Conservation (phyloP, 495 filamentous ascomycete species). For the Penicillium robsamsonii region DNA sequence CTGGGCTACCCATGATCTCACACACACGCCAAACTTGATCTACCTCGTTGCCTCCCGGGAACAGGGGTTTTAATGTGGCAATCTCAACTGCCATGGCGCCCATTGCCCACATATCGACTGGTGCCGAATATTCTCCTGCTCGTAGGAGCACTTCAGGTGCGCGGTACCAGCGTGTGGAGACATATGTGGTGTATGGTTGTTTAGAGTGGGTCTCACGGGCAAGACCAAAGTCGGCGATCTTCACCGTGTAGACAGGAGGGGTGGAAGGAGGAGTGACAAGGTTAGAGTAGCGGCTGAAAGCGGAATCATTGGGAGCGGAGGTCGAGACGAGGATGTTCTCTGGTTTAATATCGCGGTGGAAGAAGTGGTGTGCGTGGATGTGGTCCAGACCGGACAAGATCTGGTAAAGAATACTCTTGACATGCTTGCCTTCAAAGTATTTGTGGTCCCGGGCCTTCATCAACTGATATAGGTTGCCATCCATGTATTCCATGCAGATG, state of each 20-base stretch:
- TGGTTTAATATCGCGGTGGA: conserved; percentile 98
- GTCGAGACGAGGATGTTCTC: conserved; percentile 98
- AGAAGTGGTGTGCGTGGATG: conserved; percentile 95
- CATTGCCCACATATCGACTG: conserved; percentile 97
- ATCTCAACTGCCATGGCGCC: conserved; percentile 99
- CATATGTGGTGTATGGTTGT: conserved; percentile 95
- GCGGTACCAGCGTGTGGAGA: conserved; percentile 97
- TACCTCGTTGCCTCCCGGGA: conserved; percentile 97
- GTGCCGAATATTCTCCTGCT: conserved; percentile 95
- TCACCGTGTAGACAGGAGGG: conserved; percentile 90
- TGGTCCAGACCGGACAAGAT: conserved; percentile 95
- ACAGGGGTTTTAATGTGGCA: conserved; percentile 93
- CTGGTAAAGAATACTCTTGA: conserved; percentile 97
- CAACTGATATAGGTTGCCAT: conserved; percentile 96
- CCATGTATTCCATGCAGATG: conserved; percentile 99
- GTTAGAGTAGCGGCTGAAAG: conserved; percentile 88
- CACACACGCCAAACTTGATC: conserved; percentile 99
- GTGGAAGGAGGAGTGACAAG: conserved; percentile 93
- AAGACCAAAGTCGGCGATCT: conserved; percentile 99
- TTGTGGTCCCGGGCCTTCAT: conserved; percentile 99
- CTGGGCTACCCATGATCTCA: conserved; percentile 99
- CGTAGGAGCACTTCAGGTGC: conserved; percentile 93
- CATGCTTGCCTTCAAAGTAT: conserved; percentile 79
- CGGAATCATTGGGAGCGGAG: conserved; percentile 77
- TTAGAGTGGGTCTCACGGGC: conserved; percentile 96